These are phyloP conservation scores for Tuber magnatum DNA, from an alignment of 495 filamentous ascomycete genomes.

Conservation along the genomic window DNA sequence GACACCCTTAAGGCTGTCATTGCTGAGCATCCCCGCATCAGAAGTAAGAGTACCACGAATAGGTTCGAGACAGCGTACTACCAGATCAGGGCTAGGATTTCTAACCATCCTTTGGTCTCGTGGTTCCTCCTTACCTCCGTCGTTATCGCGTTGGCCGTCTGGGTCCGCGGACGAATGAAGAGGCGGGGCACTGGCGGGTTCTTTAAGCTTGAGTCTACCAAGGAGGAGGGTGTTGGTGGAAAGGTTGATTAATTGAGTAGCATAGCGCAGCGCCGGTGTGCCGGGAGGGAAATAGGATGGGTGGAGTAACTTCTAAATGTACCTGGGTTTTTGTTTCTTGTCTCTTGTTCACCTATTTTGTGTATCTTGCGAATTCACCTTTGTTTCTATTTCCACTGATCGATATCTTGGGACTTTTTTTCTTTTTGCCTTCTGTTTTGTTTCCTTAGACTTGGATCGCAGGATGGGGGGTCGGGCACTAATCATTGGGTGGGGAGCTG, in stretches of 20 bases:
- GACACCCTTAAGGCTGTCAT: conserved; percentile 74
- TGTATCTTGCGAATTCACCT: conserved; percentile 18
- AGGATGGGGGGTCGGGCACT: neutral
- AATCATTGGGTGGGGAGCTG: neutral
- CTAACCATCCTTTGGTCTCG: conserved; percentile 65
- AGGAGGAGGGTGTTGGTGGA: conserved; percentile 10
- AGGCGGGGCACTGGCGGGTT: conserved; percentile 54
- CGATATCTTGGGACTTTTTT: conserved; percentile 15
- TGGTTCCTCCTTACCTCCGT: conserved; percentile 55
- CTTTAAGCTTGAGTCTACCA: conserved; percentile 57
- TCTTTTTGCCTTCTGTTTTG: neutral
- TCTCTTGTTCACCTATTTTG: conserved; percentile 4
- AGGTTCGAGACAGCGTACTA: conserved; percentile 71
- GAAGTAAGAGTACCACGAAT: conserved; percentile 76
- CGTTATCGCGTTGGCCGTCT: conserved; percentile 47
- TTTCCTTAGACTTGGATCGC: conserved; percentile 2
- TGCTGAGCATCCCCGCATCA: conserved; percentile 68
- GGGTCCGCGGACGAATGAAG: conserved; percentile 53
- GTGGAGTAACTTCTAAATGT: neutral
- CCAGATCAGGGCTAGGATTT: conserved; percentile 58
- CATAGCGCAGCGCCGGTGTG: neutral
- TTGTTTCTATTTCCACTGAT: conserved; percentile 17
- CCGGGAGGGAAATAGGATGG: neutral
- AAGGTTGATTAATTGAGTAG: conserved; percentile 8
- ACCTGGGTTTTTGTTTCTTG: conserved; percentile 11